phyloP scores from a whole-genome alignment of 2,329 filamentous ascomycete genomes.

The Lecanicillium sp. region DNA sequence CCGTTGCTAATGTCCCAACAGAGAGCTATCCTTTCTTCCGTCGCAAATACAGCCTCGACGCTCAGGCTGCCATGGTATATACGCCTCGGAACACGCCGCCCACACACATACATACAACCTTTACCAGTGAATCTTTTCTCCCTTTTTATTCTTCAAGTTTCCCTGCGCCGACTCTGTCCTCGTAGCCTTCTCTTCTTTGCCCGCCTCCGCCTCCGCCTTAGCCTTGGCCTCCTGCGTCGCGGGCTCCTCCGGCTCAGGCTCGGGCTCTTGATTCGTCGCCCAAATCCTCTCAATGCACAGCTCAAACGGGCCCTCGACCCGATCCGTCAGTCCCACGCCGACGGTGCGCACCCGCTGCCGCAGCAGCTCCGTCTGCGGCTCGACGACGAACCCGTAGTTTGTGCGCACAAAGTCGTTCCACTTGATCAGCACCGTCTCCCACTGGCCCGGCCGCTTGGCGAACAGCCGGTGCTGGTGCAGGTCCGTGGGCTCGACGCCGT shows the following conservation, averaged over 20 bases:
- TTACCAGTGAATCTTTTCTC: slow-evolving; percentile 30
- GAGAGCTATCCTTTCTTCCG: too few species aligned
- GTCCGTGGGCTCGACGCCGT: slow-evolving; percentile 89
- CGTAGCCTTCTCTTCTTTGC: too few species aligned
- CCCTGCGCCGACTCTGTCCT: too few species aligned
- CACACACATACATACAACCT: too few species aligned
- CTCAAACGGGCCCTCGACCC: slow-evolving; percentile 82
- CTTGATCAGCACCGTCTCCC: slow-evolving; percentile 91
- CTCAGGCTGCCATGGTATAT: too few species aligned
- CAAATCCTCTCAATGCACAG: slow-evolving; percentile 79
- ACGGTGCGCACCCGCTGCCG: slow-evolving; percentile 78
- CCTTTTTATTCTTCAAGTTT: slow-evolving; percentile 26
- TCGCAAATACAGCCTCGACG: too few species aligned
- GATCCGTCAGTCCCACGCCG: slow-evolving; percentile 82
- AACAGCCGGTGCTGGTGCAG: slow-evolving; percentile 91
- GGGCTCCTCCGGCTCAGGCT: slow-evolving; percentile 15
- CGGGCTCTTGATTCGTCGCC: slow-evolving; percentile 62
- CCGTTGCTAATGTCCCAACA: too few species aligned
- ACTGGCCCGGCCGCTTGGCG: slow-evolving; percentile 68
- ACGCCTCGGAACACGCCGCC: too few species aligned
- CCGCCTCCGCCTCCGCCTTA: slow-evolving; percentile 9
- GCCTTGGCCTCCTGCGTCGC: too few species aligned
- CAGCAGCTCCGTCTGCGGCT: slow-evolving; percentile 86
- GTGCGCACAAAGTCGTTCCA: slow-evolving; percentile 93
- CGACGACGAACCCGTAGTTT: slow-evolving; percentile 84